phyloP scores from a whole-genome alignment of 2,329 filamentous ascomycete species.

The Scedosporium dehoogii region DNA sequence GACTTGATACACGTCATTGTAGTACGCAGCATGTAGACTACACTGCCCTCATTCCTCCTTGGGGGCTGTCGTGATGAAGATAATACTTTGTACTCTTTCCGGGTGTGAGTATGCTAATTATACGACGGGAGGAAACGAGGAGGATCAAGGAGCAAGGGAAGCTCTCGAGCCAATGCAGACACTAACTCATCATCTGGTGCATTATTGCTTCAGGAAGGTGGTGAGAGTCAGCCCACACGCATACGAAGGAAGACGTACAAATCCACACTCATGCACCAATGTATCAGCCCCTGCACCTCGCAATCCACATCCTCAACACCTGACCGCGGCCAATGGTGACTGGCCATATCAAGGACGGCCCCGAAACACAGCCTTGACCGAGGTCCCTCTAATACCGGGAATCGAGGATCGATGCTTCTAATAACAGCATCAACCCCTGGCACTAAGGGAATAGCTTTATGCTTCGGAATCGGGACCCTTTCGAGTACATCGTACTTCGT shows the following conservation, averaged over 20 bases:
- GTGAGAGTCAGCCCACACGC: too few species aligned
- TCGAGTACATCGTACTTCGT: background rate
- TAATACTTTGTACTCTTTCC: too few species aligned
- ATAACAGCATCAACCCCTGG: background rate
- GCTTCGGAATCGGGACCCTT: background rate
- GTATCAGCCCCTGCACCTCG: background rate
- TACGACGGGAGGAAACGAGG: too few species aligned
- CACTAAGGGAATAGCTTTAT: background rate
- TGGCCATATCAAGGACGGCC: background rate
- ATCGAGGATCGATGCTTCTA: background rate
- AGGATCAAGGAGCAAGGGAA: too few species aligned
- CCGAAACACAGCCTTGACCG: background rate
- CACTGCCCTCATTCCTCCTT: too few species aligned
- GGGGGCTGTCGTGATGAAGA: too few species aligned
- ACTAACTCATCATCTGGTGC: too few species aligned
- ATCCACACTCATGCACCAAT: background rate
- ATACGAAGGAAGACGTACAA: background rate
- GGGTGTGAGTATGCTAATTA: too few species aligned
- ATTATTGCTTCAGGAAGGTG: too few species aligned
- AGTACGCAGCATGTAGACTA: background rate
- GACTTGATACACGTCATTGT: background rate
- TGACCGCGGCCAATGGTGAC: background rate
- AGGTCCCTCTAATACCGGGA: background rate
- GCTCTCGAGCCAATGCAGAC: too few species aligned
- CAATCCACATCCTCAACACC: background rate